Evolutionary conservation across 2,329 filamentous ascomycete species (phyloP).

Genomic region (Akanthomyces muscarius): DNA sequence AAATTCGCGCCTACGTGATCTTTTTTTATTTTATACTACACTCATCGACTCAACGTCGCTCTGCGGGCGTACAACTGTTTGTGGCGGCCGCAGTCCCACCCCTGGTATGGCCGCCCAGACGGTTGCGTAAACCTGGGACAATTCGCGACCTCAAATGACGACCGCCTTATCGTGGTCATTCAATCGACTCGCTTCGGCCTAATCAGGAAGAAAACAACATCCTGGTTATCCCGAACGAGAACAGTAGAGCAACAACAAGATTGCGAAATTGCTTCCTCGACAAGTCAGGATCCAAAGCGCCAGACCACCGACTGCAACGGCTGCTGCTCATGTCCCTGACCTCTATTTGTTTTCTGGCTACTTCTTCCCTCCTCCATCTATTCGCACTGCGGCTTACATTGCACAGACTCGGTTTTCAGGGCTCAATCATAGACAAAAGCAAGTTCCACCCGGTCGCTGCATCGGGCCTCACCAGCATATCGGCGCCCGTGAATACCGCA

Average conservation of each 20-base stretch:
- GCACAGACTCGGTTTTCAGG: no score
- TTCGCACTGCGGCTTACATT: no score
- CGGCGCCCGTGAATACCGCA: conserved; percentile 3
- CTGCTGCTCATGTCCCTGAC: no score
- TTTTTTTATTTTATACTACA: neutral
- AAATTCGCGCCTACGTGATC: neutral
- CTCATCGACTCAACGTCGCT: neutral
- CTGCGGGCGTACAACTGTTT: conserved; percentile 1
- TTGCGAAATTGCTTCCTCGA: neutral
- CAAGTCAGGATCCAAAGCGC: neutral
- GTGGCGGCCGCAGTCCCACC: conserved; percentile 12
- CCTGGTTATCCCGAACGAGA: neutral
- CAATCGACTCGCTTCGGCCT: neutral
- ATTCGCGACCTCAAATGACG: conserved; percentile 10
- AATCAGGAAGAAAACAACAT: conserved; percentile 5
- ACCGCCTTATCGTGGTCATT: conserved; percentile 1
- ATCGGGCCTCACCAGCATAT: conserved; percentile 15
- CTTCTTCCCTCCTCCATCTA: no score
- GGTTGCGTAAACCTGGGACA: conserved; percentile 10
- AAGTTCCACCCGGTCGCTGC: conserved; percentile 12
- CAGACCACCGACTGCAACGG: neutral
- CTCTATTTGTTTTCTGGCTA: no score
- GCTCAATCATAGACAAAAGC: no score
- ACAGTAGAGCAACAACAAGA: neutral
- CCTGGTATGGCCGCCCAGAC: conserved; percentile 8